Conservation (phyloP, 768 basidiomycete genomes). For the Filobasidium wieringae region DNA sequence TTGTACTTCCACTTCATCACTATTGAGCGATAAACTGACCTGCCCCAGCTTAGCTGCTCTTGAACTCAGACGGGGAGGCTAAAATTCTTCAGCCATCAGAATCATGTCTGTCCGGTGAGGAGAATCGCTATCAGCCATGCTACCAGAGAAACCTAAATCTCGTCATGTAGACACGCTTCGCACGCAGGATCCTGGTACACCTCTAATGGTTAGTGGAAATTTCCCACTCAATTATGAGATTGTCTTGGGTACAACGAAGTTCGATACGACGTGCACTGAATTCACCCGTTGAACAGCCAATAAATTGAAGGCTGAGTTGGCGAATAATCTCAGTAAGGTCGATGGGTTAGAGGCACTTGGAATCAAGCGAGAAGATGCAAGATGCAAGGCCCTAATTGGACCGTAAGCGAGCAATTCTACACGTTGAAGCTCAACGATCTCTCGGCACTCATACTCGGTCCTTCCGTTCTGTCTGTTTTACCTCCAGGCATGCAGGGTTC, state of each 20-base stretch:
- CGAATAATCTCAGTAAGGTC: constrained; percentile 53
- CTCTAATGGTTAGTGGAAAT: constrained; percentile 48
- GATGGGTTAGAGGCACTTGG: constrained; percentile 42
- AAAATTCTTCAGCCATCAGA: no score
- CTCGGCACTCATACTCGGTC: neutral
- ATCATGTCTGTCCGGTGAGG: no score
- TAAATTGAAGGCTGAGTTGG: constrained; percentile 53
- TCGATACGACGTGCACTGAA: neutral
- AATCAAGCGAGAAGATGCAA: constrained; percentile 56
- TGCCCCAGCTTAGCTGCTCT: no score
- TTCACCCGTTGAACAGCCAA: constrained; percentile 41
- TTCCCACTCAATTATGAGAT: neutral
- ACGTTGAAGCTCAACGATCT: neutral
- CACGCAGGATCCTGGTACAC: constrained; percentile 92
- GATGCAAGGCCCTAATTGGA: constrained; percentile 80
- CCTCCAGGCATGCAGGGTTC: constrained; percentile 80
- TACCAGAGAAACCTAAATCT: no score
- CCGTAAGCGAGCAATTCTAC: constrained; percentile 52
- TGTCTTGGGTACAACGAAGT: neutral
- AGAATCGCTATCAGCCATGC: no score
- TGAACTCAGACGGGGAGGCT: no score
- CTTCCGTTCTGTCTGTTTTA: neutral
- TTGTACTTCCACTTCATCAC: no score
- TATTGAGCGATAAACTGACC: no score
- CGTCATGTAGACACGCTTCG: constrained; percentile 50